These are phyloP conservation scores for Tetrahymena elliotti DNA, from an alignment of 73 alveolate genomes.

Conservation along the genomic window DNA sequence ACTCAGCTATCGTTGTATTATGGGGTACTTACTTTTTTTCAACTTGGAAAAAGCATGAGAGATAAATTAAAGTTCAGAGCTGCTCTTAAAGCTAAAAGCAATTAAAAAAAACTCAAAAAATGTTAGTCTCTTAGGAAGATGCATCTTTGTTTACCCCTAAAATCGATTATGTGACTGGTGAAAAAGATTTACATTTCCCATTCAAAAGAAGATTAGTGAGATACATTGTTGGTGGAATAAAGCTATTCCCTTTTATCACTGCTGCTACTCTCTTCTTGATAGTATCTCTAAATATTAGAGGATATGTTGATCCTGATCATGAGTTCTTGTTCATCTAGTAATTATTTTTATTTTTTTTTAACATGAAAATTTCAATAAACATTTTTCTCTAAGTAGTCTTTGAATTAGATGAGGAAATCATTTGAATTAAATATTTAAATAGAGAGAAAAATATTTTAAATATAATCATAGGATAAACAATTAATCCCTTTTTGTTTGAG, in stretches of 20 bases:
- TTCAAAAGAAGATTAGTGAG: neutral
- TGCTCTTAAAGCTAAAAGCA: neutral
- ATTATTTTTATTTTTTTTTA: neutral
- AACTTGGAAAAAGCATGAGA: slow-evolving; percentile 1
- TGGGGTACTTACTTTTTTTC: slow-evolving; percentile 38
- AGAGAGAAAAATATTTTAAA: too few species aligned
- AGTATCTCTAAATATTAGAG: slow-evolving; percentile 19
- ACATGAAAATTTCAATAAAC: neutral
- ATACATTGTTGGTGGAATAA: neutral
- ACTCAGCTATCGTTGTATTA: slow-evolving; percentile 11
- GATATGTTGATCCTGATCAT: slow-evolving; percentile 10
- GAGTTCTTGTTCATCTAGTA: neutral
- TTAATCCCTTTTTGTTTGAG: too few species aligned
- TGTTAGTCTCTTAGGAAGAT: neutral
- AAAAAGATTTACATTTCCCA: neutral
- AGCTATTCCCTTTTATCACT: slow-evolving; percentile 3
- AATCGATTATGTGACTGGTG: neutral
- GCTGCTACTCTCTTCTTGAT: slow-evolving; percentile 3
- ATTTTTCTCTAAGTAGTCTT: neutral
- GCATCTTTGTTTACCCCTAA: neutral
- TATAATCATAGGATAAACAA: too few species aligned
- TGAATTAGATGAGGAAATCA: neutral
- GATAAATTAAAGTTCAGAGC: neutral
- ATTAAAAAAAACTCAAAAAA: neutral
- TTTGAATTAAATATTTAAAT: too few species aligned